Conservation (phyloP, 495 filamentous ascomycete species). For the Aspergillus steynii region DNA sequence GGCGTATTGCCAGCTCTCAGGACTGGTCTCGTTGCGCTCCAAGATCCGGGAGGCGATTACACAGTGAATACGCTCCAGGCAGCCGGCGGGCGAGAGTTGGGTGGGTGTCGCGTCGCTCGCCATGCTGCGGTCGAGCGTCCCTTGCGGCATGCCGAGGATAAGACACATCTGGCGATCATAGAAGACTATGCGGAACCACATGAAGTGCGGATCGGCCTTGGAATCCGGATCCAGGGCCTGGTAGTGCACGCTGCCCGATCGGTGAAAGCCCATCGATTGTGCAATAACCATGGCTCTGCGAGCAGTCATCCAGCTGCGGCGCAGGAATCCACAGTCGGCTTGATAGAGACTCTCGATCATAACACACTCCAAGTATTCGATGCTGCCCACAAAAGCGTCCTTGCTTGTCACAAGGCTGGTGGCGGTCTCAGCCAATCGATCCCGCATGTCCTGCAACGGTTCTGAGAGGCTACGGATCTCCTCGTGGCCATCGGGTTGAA, state of each 20-base stretch:
- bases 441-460: no score
- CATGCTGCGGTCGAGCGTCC: constrained; percentile 35
- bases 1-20: constrained; percentile 12
- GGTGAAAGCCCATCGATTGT: constrained; percentile 48
- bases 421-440: no score
- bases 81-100: constrained; percentile 18
- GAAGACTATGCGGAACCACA: constrained; percentile 30
- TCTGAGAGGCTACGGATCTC: no score
- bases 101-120: constrained; percentile 21
- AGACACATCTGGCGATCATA: constrained; percentile 49
- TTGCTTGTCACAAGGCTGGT: no score
- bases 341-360: no score
- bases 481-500: no score
- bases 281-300: no score
- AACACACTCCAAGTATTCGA: no score
- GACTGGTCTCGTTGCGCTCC: constrained; percentile 38
- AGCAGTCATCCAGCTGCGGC: no score
- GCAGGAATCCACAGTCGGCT: no score
- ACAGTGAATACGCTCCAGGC: constrained; percentile 30
- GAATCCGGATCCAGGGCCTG: constrained; percentile 22
- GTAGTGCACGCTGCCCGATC: constrained; percentile 16
- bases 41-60: constrained; percentile 40
- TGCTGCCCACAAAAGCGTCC: no score
- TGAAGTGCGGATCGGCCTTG: constrained; percentile 19
- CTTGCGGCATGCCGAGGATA: constrained; percentile 49